Evolutionary conservation across 2,329 filamentous ascomycete genomes (phyloP).

Genomic region (Colletotrichum coccodes): DNA sequence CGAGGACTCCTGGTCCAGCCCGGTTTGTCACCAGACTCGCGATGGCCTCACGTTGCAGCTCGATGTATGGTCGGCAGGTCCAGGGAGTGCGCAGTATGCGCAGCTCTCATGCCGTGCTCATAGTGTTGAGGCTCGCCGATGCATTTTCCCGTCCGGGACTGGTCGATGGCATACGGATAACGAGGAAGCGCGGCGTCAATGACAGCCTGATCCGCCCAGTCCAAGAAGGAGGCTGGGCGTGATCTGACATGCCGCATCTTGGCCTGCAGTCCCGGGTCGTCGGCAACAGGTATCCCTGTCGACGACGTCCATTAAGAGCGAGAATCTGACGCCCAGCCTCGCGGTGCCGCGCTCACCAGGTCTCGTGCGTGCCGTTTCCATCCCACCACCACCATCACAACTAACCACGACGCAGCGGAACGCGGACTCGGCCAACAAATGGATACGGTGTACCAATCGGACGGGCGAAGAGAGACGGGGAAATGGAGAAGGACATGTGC

Average conservation of each 20-base stretch:
- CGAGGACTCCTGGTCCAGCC: too few species aligned
- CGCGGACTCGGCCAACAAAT: neutral
- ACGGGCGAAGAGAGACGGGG: neutral
- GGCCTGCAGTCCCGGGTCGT: slow-evolving; percentile 7
- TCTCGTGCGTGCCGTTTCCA: neutral
- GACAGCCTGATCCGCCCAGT: neutral
- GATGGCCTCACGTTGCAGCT: neutral
- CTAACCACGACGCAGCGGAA: neutral
- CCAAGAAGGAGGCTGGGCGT: neutral
- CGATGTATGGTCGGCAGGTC: neutral
- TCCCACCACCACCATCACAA: neutral
- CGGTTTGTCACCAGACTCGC: neutral
- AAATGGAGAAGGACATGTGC: slow-evolving; percentile 3
- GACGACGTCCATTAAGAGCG: neutral
- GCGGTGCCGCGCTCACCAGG: neutral
- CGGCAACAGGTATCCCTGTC: slow-evolving; percentile 7
- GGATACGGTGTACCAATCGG: neutral
- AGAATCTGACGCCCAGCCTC: slow-evolving; percentile 12
- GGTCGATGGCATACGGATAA: neutral
- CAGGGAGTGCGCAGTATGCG: neutral
- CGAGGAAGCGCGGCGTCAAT: neutral
- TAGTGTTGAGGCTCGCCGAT: neutral
- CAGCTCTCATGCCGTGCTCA: neutral
- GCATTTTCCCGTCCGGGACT: too few species aligned
- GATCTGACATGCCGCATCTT: slow-evolving; percentile 17